phyloP scores from a whole-genome alignment of 1,284 basidiomycete genomes.

The Pulveroboletus sp. region DNA sequence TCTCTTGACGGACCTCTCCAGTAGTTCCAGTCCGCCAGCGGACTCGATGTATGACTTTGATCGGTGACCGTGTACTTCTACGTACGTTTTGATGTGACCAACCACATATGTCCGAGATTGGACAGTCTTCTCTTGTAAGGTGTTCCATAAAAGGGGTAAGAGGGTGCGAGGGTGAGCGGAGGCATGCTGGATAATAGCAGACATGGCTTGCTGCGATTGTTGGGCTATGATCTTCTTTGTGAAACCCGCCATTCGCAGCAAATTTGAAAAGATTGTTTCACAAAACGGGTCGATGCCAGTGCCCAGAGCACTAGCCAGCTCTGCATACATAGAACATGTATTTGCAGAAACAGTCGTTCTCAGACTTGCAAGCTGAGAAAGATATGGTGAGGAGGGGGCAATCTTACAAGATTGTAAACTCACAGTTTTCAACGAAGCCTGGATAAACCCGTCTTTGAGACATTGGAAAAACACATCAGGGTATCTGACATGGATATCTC shows the following conservation, averaged over 20 bases:
- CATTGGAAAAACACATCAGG: constrained; percentile 72
- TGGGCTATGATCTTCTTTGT: constrained; percentile 96
- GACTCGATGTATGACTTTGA: constrained; percentile 65
- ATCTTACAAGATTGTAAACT: constrained; percentile 32
- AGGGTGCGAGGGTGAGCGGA: constrained; percentile 73
- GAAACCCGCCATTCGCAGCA: constrained; percentile 86
- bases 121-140: constrained; percentile 83
- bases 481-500: constrained; percentile 76
- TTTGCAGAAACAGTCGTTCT: constrained; percentile 89
- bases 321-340: constrained; percentile 77
- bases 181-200: constrained; percentile 68
- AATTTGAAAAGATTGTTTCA: constrained; percentile 72
- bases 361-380: constrained; percentile 74
- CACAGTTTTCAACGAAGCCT: constrained; percentile 86
- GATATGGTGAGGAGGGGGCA: constrained; percentile 5
- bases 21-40: constrained; percentile 61
- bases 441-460: constrained; percentile 77
- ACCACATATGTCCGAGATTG: constrained; percentile 74
- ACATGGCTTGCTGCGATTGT: constrained; percentile 77
- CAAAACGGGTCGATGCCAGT: constrained; percentile 73
- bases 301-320: constrained; percentile 75
- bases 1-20: constrained; percentile 76
- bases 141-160: constrained; percentile 71
- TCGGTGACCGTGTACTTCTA: constrained; percentile 70
- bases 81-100: constrained; percentile 70